Evolutionary conservation across 371 early-diverging fungal species (phyloP), one percentile per base, ranked within the genome.

Genomic region (Mucor sp.): DNA sequence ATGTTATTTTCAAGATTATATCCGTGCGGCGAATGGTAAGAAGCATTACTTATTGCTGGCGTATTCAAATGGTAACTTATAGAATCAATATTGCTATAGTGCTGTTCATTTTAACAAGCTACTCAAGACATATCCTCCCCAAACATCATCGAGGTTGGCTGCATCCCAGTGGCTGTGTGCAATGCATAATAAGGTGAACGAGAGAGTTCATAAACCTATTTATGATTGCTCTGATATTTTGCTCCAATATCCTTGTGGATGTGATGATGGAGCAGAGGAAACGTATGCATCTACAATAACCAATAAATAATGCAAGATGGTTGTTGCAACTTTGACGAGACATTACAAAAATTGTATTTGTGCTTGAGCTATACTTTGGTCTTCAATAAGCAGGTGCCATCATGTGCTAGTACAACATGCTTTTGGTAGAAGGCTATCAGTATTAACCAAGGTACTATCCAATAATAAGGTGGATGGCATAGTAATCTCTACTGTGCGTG

Each of bases 1-100:
- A 84, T 86, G 62, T 71, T 97, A 15, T 87, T 99, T 63, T 91
- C 95, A 4, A 81, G 93, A 65, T 75, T 99, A 32, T 99, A 98
- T 80, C 99, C 99, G 7, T 99, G 99, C 74, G 97, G 96, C 47
- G 96, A 97, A 78, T 99, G 99, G 93, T 93, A 87, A 80, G 65
- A 21, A 19, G 9, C 27, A n/a, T 30, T 6, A 7, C 14, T 41
- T 41, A 3, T 9, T 12, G 41, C 11, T 11, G 6, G 30, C 17
- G 2, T 5, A 41, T 14, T 21, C n/a, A 21, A 4, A 9, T 37
- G 41, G 2, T 12, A 28, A 15, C 39, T 25, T 1, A 7, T 15
- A 19, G 15, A 43, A 27, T 56, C 33, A 4, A 35, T 33, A n/a
- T 30, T 15, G 39, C 8, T 30, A 6, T 69, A 92, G 98, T 81